Conservation (phyloP, 2,329 filamentous ascomycete genomes). For the Cordyceps tenuipes region DNA sequence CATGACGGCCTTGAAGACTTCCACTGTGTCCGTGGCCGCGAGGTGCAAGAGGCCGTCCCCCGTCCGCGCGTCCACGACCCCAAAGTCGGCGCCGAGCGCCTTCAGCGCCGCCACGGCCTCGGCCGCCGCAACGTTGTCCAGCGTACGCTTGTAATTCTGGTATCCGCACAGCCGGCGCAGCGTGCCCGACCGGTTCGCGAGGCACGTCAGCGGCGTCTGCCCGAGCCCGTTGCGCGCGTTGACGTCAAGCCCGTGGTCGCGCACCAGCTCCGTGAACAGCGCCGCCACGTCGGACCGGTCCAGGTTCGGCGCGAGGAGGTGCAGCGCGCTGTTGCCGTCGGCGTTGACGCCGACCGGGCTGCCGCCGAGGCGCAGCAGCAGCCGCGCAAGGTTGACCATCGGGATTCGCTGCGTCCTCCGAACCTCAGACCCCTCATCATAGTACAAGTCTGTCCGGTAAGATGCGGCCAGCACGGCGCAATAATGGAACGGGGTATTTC, state of each 20-base stretch:
- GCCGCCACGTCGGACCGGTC: background rate
- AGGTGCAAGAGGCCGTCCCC: conserved; percentile 24
- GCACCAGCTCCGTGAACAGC: conserved; percentile 11
- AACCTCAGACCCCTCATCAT: background rate
- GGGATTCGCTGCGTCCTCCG: background rate
- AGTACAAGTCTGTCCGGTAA: background rate
- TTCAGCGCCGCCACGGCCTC: conserved; percentile 13
- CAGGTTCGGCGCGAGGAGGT: background rate
- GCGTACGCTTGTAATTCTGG: background rate
- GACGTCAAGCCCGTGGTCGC: conserved; percentile 10
- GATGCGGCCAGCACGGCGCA: background rate
- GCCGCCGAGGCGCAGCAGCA: background rate
- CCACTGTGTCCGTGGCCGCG: conserved; percentile 16
- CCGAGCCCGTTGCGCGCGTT: conserved; percentile 13
- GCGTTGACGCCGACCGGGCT: background rate
- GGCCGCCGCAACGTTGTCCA: background rate
- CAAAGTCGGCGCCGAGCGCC: conserved; percentile 21
- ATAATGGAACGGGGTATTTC: conserved; percentile 5
- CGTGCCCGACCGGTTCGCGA: background rate
- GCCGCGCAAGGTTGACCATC: background rate
- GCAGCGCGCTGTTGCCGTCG: conserved; percentile 2
- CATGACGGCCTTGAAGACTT: conserved; percentile 20
- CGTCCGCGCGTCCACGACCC: conserved; percentile 15
- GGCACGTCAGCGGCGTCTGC: conserved; percentile 15
- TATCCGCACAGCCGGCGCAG: background rate